These are phyloP conservation scores for Penicillium sp. DNA, from an alignment of 2,329 filamentous ascomycete species.

Conservation along the genomic window DNA sequence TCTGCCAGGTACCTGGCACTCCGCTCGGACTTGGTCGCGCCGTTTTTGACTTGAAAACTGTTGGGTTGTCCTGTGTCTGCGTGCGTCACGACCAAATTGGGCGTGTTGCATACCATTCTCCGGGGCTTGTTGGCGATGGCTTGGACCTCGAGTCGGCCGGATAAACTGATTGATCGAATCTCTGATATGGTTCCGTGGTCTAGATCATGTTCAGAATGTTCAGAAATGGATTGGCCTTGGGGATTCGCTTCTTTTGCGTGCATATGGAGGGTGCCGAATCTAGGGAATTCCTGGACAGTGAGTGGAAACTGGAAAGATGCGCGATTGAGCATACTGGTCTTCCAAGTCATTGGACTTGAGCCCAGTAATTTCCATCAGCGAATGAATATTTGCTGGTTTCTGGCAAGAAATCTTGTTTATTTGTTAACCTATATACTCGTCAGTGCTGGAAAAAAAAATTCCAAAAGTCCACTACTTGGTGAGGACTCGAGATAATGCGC, in stretches of 20 bases:
- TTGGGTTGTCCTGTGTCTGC: neutral
- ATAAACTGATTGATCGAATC: neutral
- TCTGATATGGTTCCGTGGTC: neutral
- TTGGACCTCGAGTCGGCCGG: neutral
- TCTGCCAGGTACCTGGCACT: conserved; percentile 12
- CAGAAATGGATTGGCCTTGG: neutral
- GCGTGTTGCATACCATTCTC: conserved; percentile 13
- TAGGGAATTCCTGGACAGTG: neutral
- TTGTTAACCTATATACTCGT: too few relatives aligned
- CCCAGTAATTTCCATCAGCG: neutral
- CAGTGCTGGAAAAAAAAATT: too few relatives aligned
- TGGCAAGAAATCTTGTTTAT: too few relatives aligned
- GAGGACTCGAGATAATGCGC: too few relatives aligned
- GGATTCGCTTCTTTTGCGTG: neutral
- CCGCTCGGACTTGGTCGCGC: conserved; percentile 14
- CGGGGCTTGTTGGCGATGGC: neutral
- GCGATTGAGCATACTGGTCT: neutral
- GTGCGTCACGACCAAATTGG: conserved; percentile 2
- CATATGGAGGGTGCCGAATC: neutral
- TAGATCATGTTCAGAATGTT: neutral
- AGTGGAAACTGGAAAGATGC: neutral
- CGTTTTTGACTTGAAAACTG: neutral
- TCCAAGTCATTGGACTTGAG: neutral
- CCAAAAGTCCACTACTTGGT: too few relatives aligned
- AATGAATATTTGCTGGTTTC: neutral